Conservation (phyloP, 495 filamentous ascomycete genomes). For the Hyaloscypha bicolor region DNA sequence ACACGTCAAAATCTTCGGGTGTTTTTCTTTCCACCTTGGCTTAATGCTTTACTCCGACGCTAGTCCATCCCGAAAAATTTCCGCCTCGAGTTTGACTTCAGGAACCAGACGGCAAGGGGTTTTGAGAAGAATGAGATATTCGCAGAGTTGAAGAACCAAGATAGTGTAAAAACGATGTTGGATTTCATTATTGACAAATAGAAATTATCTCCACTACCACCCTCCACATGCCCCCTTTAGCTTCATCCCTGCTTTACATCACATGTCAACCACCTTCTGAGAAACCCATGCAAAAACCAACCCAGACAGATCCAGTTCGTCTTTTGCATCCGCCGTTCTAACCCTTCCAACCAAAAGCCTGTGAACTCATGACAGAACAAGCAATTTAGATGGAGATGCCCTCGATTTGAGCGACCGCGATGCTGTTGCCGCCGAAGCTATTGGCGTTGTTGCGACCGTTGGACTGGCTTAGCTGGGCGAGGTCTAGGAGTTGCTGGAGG, state of each 20-base stretch:
- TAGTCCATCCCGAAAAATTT: not conserved
- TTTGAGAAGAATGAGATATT: not conserved
- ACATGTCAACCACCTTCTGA: not conserved
- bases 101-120: not conserved
- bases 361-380: not conserved
- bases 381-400: not conserved
- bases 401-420: not conserved
- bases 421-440: not conserved
- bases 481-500: not conserved
- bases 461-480: not conserved
- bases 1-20: not conserved
- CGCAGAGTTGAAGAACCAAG: not conserved
- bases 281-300: not conserved
- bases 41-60: not conserved
- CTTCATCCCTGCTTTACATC: not conserved
- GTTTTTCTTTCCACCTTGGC: not conserved
- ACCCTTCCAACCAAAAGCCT: not conserved
- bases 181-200: slow-evolving; percentile 11
- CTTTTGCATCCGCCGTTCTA: not conserved
- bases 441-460: not conserved
- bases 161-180: not conserved
- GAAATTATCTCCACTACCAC: slow-evolving; percentile 3
- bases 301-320: not conserved
- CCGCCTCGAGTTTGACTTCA: not conserved
- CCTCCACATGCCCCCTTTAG: not conserved